Evolutionary conservation across 192 early-diverging fungal genomes (phyloP).

Genomic region (Coemansia sp.): DNA sequence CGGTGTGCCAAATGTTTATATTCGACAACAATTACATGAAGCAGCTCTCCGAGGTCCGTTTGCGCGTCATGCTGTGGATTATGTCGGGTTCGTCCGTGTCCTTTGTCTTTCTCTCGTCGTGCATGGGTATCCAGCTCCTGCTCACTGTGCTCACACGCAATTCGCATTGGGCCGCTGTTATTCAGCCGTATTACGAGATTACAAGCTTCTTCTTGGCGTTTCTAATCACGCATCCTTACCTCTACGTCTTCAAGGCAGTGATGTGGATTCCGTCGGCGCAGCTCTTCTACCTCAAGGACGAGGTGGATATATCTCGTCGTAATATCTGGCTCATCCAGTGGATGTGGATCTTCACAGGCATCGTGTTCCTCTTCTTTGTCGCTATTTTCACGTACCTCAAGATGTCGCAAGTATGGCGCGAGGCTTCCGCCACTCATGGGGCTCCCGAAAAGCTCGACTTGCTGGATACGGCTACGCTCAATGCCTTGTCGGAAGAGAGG

Average conservation of each 20-base stretch:
- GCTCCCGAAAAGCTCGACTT: conserved; percentile 22
- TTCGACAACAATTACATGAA: conserved; percentile 42
- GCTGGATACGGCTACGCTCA: conserved; percentile 7
- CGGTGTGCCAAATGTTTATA: conserved; percentile 33
- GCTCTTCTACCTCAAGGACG: conserved; percentile 32
- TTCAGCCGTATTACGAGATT: conserved; percentile 28
- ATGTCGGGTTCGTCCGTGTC: conserved; percentile 36
- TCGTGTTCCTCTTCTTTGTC: conserved; percentile 14
- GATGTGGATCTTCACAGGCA: conserved; percentile 30
- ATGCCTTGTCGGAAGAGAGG: conserved; percentile 5
- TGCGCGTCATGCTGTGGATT: conserved; percentile 45
- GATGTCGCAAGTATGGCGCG: conserved; percentile 9
- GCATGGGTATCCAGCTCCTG: conserved; percentile 38
- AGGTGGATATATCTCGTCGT: conserved; percentile 10
- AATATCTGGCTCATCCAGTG: conserved; percentile 41
- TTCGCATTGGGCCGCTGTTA: conserved; percentile 8
- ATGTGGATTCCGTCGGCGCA: conserved; percentile 31
- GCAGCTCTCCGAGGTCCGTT: conserved; percentile 18
- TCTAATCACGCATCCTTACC: conserved; percentile 39
- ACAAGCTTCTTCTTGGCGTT: conserved; percentile 36
- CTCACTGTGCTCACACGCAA: conserved; percentile 20
- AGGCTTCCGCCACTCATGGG: not conserved
- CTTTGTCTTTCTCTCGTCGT: conserved; percentile 26
- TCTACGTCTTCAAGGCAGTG: conserved; percentile 28
- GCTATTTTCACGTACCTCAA: conserved; percentile 11